Evolutionary conservation across 2,329 filamentous ascomycete species (phyloP).

Genomic region (Fusarium fracticaudum): DNA sequence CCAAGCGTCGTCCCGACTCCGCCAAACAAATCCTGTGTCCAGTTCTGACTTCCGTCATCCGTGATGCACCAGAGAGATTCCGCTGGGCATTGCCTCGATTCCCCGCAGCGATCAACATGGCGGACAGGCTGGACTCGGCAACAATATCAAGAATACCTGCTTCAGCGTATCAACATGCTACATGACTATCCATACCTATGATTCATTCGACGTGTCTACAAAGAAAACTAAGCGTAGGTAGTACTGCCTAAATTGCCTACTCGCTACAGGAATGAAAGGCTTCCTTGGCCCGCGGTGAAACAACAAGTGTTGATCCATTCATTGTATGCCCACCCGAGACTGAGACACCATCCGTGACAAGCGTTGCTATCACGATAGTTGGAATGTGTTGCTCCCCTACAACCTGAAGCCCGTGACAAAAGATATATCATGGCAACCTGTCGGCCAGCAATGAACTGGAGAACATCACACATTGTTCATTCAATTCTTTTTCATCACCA

Average conservation of each 20-base stretch:
- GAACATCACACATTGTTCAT: constrained; percentile 5
- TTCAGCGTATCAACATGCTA: not conserved
- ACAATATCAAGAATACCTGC: constrained; percentile 7
- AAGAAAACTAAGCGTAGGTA: not conserved
- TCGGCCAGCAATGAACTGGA: not conserved
- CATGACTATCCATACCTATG: not conserved
- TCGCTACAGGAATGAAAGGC: constrained; percentile 28
- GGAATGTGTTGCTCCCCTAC: constrained; percentile 49
- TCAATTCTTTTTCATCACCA: not conserved
- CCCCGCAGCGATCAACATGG: constrained; percentile 1
- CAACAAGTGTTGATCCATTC: constrained; percentile 31
- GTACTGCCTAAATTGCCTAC: not conserved
- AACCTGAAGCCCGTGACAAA: constrained; percentile 26
- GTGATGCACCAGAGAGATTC: not conserved
- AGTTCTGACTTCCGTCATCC: constrained; percentile 13
- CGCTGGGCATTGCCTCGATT: constrained; percentile 4
- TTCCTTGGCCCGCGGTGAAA: constrained; percentile 4
- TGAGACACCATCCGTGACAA: constrained; percentile 36
- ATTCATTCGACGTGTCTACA: not conserved
- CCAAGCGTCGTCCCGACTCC: constrained; percentile 15
- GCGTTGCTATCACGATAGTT: constrained; percentile 35
- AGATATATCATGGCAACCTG: constrained; percentile 33
- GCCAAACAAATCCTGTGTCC: constrained; percentile 8
- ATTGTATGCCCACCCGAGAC: constrained; percentile 10
- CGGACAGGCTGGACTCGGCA: constrained; percentile 5